These are phyloP conservation scores for Diaporthe ilicicola DNA, from an alignment of 2,329 filamentous ascomycete genomes.

Conservation along the genomic window DNA sequence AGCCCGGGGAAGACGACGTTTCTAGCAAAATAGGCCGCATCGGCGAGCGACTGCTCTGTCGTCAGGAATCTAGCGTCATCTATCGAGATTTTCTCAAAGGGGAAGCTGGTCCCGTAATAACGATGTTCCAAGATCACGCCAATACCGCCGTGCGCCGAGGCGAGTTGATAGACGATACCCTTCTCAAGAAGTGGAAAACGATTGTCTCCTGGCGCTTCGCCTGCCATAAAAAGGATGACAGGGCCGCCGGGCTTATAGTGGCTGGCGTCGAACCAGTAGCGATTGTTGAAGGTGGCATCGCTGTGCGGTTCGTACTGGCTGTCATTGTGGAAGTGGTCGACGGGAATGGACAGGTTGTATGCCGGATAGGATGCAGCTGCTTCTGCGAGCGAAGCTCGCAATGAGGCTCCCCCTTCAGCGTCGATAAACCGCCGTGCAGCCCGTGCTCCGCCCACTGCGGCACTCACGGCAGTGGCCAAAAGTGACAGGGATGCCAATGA, in stretches of 20 bases:
- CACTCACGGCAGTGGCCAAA: background rate
- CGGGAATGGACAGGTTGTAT: slow-evolving; percentile 56
- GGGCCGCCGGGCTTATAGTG: slow-evolving; percentile 82
- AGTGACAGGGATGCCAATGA: background rate
- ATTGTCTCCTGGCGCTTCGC: slow-evolving; percentile 70
- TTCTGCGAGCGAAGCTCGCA: background rate
- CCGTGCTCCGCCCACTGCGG: background rate
- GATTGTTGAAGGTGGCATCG: slow-evolving; percentile 70
- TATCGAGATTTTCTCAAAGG: slow-evolving; percentile 69
- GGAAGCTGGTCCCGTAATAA: slow-evolving; percentile 83
- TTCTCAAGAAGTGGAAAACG: slow-evolving; percentile 78
- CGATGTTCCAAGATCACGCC: slow-evolving; percentile 86
- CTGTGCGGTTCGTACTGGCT: slow-evolving; percentile 79
- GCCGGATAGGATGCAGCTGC: slow-evolving; percentile 43
- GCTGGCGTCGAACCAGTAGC: slow-evolving; percentile 84
- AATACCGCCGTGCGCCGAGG: slow-evolving; percentile 75
- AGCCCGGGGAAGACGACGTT: slow-evolving; percentile 76
- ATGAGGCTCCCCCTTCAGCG: background rate
- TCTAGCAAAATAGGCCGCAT: slow-evolving; percentile 81
- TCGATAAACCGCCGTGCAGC: background rate
- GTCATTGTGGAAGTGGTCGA: slow-evolving; percentile 88
- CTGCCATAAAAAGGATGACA: slow-evolving; percentile 77
- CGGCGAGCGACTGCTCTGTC: slow-evolving; percentile 83
- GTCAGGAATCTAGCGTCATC: slow-evolving; percentile 81
- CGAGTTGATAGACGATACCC: slow-evolving; percentile 76